Evolutionary conservation across 768 basidiomycete genomes (phyloP), one percentile per base, ranked within the genome.

Genomic region (Glaciozyma antarctica): DNA sequence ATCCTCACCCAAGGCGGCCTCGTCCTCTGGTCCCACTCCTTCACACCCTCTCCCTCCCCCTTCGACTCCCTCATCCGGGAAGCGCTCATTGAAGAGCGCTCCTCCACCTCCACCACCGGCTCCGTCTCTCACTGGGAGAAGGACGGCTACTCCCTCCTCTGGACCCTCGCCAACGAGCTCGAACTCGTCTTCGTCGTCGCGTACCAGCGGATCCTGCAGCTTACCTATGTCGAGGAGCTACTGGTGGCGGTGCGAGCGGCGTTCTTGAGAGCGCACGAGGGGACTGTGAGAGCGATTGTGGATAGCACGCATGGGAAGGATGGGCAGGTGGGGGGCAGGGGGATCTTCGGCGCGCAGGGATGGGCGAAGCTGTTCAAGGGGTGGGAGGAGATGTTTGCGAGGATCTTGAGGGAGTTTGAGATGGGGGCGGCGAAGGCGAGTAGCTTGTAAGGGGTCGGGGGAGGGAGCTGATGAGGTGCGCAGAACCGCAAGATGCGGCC

Each of bases 111-210:
- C 2, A 21, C 28, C 30, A 22, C 62, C 19, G 9, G n/a, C 26
- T 7, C 34, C 75, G 58, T 65, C 61, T 67, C 68, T 26, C 30
- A 60, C 3, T 92, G 90, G 75, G 92, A 94, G 78, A 91, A 86
- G 76, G 93, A 94, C 72, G 93, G 93, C 2, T 94, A 91, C 72
- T 87, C 90, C 32, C 85, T 97, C 60, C 87, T 86, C 76, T 97
- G 94, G 92, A 86, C 90, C 0, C 89, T 92, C 73, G 86, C 88
- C 38, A 99, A 99, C 75, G 91, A 93, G 68, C 81, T 98, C 53
- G 94, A 94, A 67, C 82, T 99, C 72, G 93, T 98, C 62, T 98
- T 99, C 74, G 94, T 95, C 75, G 92, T 93, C 73, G 90, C 92
- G 47, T 98, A 95, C 79, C 92, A 95, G 74, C 88, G 93, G 63